phyloP scores from a whole-genome alignment of 331 rosid genomes.

The Acacia concinna region DNA sequence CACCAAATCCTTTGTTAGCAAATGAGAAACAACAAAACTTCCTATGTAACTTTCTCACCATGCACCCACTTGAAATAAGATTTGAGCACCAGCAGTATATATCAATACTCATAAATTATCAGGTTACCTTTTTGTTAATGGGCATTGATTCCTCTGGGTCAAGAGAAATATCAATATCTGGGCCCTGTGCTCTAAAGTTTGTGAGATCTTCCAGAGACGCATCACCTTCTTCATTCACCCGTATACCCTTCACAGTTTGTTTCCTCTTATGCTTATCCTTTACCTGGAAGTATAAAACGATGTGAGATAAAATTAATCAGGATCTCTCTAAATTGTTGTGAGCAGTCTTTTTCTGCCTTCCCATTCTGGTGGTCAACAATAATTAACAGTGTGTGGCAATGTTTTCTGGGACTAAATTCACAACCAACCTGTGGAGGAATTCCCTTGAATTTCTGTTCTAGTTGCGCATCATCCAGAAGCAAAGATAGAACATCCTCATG shows the following conservation, averaged over 20 bases:
- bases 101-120: background rate
- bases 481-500: slow-evolving; percentile 95
- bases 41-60: slow-evolving; percentile 1
- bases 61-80: slow-evolving; percentile 16
- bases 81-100: slow-evolving; percentile 14
- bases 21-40: slow-evolving; percentile 14
- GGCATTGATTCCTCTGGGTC: slow-evolving; percentile 64
- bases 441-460: slow-evolving; percentile 84
- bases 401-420: slow-evolving; percentile 21
- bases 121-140: slow-evolving; percentile 69
- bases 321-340: slow-evolving; percentile 9
- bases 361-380: background rate
- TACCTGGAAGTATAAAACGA: slow-evolving; percentile 45
- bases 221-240: slow-evolving; percentile 87
- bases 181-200: slow-evolving; percentile 44
- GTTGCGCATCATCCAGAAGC: slow-evolving; percentile 91
- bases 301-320: slow-evolving; percentile 18
- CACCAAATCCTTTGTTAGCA: background rate
- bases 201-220: slow-evolving; percentile 81
- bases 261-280: slow-evolving; percentile 84
- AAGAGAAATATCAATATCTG: slow-evolving; percentile 50
- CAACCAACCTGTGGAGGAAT: slow-evolving; percentile 70
- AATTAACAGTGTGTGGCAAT: background rate
- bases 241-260: slow-evolving; percentile 58
- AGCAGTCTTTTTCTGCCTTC: slow-evolving; percentile 12